Base-by-base conservation (phyloP, 2,329 filamentous ascomycete species). In the Sporothrix variecibatus region DNA sequence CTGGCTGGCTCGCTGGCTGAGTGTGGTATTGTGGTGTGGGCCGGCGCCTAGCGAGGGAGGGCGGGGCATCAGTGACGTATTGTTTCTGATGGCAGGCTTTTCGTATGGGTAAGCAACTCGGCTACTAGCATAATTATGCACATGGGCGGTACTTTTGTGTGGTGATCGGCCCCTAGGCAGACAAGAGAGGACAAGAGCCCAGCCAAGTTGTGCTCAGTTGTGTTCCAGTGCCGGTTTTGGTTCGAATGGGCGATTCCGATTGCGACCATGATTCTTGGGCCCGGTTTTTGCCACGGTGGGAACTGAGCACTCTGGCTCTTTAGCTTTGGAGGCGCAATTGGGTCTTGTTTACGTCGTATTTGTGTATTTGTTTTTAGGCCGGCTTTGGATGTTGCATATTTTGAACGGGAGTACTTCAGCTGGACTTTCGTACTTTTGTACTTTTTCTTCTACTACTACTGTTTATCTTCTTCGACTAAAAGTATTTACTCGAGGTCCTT, bases 21-120 rank as follows among this genome's bases (percentile, higher is more conserved):
- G 46, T 68, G 58, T 67, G 34, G 34, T 64, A 17, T n/a, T 68
- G 60, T 49, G 20, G 26, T 68, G 65, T 69, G 67, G 67, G 49
- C 28, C 67, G 46, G 46, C 28, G 65, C 17, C 11, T 34, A n/a
- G 15, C 46, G 58, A 46, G 38, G 38, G n/a, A 34, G 28, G 69
- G 75, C 73, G 75, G 73, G 75, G 75, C 72, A 65, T 5, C 62
- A 75, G 75, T 76, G 73, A 76, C 75, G 75, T 76, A 76, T 75
- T 73, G 64, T 56, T 20, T 58, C 26, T 40, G 38, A 26, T 58
- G 62, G 20, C 34, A 46, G 71, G 64, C 67, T 38, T 40, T 40
- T 69, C 15, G 46, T 31, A 69, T 69, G 26, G 46, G 67, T 69
- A 69, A 69, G 67, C 67, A 69, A 69, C 67, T 72, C 53, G 49